Conservation (phyloP, 23 red algal genomes). For the Rhodosorus marinus region DNA sequence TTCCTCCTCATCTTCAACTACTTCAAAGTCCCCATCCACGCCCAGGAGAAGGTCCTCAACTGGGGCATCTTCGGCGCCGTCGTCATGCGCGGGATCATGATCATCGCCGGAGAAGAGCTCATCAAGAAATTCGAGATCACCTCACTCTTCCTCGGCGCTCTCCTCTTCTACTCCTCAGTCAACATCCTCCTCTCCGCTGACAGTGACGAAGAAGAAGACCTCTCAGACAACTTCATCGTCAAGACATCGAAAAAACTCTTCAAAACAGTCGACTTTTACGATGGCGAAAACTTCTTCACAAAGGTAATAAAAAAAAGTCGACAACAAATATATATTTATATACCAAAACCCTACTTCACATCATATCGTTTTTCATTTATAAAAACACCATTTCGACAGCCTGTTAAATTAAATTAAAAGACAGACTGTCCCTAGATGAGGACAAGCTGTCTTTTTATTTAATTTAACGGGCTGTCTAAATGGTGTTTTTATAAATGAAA, state of each 20-base stretch:
- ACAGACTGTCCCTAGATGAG: too few relatives aligned
- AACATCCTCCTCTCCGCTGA: constrained; percentile 17
- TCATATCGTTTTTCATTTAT: too few relatives aligned
- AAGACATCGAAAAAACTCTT: constrained; percentile 13
- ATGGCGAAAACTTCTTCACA: constrained; percentile 43
- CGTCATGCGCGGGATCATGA: constrained; percentile 41
- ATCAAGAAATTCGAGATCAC: constrained; percentile 39
- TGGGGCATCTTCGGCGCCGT: constrained; percentile 62
- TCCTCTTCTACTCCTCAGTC: constrained; percentile 37
- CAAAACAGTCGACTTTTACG: constrained; percentile 24
- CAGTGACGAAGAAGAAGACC: constrained; percentile 19
- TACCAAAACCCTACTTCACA: too few relatives aligned
- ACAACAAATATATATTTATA: too few relatives aligned
- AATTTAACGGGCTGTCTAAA: too few relatives aligned
- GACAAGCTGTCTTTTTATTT: too few relatives aligned
- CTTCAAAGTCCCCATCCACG: constrained; percentile 43
- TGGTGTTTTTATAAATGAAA: too few relatives aligned
- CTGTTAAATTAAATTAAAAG: too few relatives aligned
- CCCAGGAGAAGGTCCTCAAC: constrained; percentile 39
- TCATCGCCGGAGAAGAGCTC: constrained; percentile 63
- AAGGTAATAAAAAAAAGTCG: not conserved
- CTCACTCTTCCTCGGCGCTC: constrained; percentile 41
- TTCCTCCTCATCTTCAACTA: constrained; percentile 82
- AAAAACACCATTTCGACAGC: too few relatives aligned
- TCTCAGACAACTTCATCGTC: constrained; percentile 36